phyloP scores from a whole-genome alignment of 306 rosid genomes.

The cucumber (Cucumis sativus) region DNA sequence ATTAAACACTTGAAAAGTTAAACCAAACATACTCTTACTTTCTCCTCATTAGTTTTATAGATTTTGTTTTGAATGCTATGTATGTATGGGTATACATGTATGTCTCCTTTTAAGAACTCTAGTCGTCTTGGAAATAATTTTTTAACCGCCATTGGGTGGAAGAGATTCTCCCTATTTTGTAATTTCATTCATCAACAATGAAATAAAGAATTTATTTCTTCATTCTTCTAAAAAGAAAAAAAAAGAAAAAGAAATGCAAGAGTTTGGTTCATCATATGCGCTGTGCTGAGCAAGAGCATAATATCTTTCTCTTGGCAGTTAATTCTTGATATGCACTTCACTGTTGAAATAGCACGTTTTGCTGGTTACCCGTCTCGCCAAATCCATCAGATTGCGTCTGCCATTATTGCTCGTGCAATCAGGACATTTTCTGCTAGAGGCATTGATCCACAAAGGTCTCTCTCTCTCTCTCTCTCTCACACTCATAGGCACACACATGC shows the following conservation, averaged over 20 bases:
- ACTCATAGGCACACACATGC: not conserved
- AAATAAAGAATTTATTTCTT: not conserved
- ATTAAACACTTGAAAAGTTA: no score
- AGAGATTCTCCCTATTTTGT: no score
- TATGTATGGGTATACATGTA: no score
- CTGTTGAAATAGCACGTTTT: constrained; percentile 86
- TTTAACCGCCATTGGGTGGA: no score
- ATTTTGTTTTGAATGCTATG: no score
- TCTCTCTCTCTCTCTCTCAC: not conserved
- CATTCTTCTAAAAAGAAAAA: not conserved
- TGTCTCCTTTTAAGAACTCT: no score
- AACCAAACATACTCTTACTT: no score
- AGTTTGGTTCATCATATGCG: not conserved
- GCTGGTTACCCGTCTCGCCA: constrained; percentile 88
- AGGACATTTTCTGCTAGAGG: constrained; percentile 83
- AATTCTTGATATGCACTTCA: constrained; percentile 96
- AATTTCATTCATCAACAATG: not conserved
- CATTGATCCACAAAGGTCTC: constrained; percentile 64
- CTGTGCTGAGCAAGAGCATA: not conserved
- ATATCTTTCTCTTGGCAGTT: constrained; percentile 37
- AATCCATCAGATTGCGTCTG: constrained; percentile 83
- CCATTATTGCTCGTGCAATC: constrained; percentile 84
- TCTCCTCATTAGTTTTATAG: no score
- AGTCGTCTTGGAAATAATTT: no score
- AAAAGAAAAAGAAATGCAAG: no score